These are phyloP conservation scores for Sisymbrium irio DNA, from an alignment of 345 rosid species.

Conservation along the genomic window DNA sequence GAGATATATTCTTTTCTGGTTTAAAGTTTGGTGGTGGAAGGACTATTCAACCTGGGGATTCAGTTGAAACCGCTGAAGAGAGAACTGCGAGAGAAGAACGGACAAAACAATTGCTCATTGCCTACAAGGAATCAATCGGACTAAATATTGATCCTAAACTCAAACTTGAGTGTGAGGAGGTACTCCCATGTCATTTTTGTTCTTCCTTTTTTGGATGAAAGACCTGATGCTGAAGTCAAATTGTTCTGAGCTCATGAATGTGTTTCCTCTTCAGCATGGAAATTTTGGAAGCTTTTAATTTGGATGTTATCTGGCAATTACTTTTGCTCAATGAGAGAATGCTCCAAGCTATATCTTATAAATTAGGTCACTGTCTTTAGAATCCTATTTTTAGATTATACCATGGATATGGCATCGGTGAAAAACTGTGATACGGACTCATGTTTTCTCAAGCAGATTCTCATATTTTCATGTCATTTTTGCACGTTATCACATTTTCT, in stretches of 20 bases:
- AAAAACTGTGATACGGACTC: conserved; percentile 10
- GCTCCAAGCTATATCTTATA: neutral
- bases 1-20: conserved; percentile 11
- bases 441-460: conserved; percentile 8
- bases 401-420: neutral
- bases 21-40: conserved; percentile 85
- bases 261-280: conserved; percentile 3
- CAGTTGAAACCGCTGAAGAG: conserved; percentile 72
- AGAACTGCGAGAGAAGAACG: conserved; percentile 63
- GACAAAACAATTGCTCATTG: conserved; percentile 60
- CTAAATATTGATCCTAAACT: conserved; percentile 66
- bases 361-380: neutral
- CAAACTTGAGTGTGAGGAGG: conserved; percentile 81
- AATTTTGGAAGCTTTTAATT: neutral
- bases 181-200: conserved; percentile 24
- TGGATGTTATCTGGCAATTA: no score
- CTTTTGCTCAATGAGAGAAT: no score
- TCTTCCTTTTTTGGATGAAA: neutral
- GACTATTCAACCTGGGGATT: conserved; percentile 74
- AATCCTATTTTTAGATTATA: neutral
- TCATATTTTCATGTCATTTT: neutral
- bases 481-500: neutral
- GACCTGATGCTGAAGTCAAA: neutral
- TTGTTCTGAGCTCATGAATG: neutral
- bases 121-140: conserved; percentile 66